Percentiles rank a stretch among this genome's conserved stretches.
These are phyloP conservation scores for Ascochyta viciae-villosae DNA, from an alignment of 2,329 filamentous ascomycete species.

Conservation along the genomic window DNA sequence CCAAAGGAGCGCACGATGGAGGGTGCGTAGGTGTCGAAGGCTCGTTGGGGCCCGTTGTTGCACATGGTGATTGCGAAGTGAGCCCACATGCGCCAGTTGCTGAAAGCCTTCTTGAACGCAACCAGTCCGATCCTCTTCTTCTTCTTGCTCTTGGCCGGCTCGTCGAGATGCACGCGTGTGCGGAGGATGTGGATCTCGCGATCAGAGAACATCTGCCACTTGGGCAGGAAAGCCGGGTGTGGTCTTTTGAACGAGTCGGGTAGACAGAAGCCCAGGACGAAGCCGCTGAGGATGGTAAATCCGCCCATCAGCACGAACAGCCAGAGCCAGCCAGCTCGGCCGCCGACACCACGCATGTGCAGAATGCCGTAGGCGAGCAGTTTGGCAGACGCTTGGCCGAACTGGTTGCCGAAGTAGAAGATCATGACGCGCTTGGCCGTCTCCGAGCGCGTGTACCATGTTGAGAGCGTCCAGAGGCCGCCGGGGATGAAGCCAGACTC, in stretches of 20 bases:
- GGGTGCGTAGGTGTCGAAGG: conserved; percentile 62
- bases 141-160: conserved; percentile 48
- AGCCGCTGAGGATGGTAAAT: conserved; percentile 52
- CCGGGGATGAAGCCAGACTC: conserved; percentile 64
- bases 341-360: conserved; percentile 50
- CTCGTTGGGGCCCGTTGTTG: conserved; percentile 58
- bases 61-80: conserved; percentile 60
- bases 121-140: conserved; percentile 55
- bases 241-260: conserved; percentile 21
- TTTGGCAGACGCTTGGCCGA: conserved; percentile 45
- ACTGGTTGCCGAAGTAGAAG: conserved; percentile 51
- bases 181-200: conserved; percentile 28
- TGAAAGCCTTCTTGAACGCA: conserved; percentile 57
- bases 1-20: conserved; percentile 63
- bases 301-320: conserved; percentile 61
- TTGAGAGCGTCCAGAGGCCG: conserved; percentile 70
- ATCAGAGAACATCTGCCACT: conserved; percentile 25
- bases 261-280: conserved; percentile 19
- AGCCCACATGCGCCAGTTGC: conserved; percentile 60
- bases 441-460: conserved; percentile 66
- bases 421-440: conserved; percentile 51
- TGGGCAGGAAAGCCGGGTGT: conserved; percentile 19
- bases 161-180: conserved; percentile 24
- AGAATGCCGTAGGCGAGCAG: conserved; percentile 50
- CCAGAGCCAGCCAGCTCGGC: conserved; percentile 51